Evolutionary conservation across 306 rosid genomes (phyloP), one percentile per base, ranked within the genome.

Genomic region (Quercus alba): DNA sequence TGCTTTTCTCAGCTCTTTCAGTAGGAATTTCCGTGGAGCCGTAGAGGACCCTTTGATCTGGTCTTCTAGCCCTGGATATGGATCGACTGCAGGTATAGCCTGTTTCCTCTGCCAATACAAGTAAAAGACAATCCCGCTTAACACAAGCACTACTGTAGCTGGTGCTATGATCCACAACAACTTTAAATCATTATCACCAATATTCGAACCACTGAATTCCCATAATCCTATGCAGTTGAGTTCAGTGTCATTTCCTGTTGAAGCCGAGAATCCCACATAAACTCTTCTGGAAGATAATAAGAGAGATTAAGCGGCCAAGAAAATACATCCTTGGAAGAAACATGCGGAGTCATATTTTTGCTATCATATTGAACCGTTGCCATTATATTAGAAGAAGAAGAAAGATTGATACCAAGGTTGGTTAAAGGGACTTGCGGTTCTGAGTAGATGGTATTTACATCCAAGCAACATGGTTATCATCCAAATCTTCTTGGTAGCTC

Each of bases 231-330:
- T 81, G 64, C 94, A 89, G 57, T 93, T 91, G 64, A 87, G 31
- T 84, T 93, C 19, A 0, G 90, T 84, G 75, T 82, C 46, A 38
- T 76, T 52, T 17, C 97, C 81, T 0, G 97, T 93, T 28, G 97
- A 93, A 75, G 70, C 94, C 0, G 97, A 91, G 64, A 93, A 93
- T n/a, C 97, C 97, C 19, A 91, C 57, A 15, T 14, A 88, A 80
- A 86, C 92, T 57, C 64, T 41, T 87, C 70, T 0, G 83, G 85
- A 25, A 89, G 91, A 74, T 59, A 31, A 54, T 78, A 70, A 49
- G 94, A 83, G 74, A 85, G 86, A 73, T 89, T 54, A 6, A 89
- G 73, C 44, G 75, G 35, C n/a, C n/a, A 56, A 51, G 84, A 79
- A 59, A 83, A 11, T 15, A 77, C 62, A 1, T 49, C 84, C 78